A percentile compares a stretch with the other conserved stretches of the same genome.
phyloP scores from a whole-genome alignment of 257 asterid species.

The Lycium barbarum region DNA sequence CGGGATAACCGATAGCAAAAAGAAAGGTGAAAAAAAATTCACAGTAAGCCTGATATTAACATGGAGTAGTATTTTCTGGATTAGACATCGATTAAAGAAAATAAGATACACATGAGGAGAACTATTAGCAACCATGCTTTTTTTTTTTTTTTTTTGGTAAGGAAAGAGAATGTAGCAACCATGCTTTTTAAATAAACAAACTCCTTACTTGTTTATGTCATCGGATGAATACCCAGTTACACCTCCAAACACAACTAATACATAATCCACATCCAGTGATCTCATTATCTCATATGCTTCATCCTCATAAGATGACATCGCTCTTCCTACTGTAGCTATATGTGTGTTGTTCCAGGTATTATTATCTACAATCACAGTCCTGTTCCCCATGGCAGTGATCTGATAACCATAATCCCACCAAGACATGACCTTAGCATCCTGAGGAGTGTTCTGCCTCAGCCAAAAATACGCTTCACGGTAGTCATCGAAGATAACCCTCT shows the following conservation, averaged over 20 bases:
- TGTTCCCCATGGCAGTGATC: slow-evolving; percentile 97
- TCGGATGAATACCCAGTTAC: slow-evolving; percentile 98
- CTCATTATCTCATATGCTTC: slow-evolving; percentile 98
- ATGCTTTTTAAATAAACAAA: slow-evolving; percentile 21
- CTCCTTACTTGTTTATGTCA: slow-evolving; percentile 94
- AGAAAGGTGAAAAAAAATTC: neutral
- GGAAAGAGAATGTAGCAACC: neutral
- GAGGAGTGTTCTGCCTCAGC: slow-evolving; percentile 94
- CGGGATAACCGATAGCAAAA: neutral
- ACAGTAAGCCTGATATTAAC: neutral
- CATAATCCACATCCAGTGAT: slow-evolving; percentile 93
- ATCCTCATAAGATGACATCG: slow-evolving; percentile 96
- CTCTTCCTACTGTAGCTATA: slow-evolving; percentile 99
- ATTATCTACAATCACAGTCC: slow-evolving; percentile 97
- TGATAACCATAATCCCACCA: slow-evolving; percentile 99
- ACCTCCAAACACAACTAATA: slow-evolving; percentile 96
- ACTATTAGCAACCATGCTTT: slow-evolving; percentile 14
- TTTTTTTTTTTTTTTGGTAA: neutral
- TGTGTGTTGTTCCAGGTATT: slow-evolving; percentile 99
- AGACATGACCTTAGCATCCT: slow-evolving; percentile 98
- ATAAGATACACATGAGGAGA: slow-evolving; percentile 20
- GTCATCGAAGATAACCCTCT: slow-evolving; percentile 91
- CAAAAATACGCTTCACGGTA: slow-evolving; percentile 97
- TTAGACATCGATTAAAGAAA: neutral
- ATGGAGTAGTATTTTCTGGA: neutral